Evolutionary conservation across 2,329 filamentous ascomycete genomes (phyloP), one percentile per base, ranked within the genome.

Genomic region (Pestalotiopsis sp.): DNA sequence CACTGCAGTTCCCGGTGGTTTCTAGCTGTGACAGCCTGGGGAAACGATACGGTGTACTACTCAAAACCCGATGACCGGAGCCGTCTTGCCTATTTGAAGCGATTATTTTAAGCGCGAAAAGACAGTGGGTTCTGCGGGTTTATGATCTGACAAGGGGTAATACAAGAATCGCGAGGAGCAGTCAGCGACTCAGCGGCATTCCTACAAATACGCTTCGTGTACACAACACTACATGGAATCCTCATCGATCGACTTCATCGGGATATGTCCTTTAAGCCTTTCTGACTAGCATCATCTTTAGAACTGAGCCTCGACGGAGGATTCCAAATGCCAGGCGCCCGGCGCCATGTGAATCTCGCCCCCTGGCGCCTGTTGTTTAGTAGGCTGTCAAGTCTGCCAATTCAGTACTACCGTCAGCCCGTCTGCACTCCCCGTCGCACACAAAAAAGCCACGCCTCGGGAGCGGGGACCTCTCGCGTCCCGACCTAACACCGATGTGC

Each of bases 391-490:
- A 49, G 13, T 49, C 41, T 49, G 41, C 41, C n/a, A 49, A 14
- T 52, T n/a, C 45, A n/a, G 45, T 20, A 45, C 45, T 52, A 52
- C 17, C 14, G 7, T n/a, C 14, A 17, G 45, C 20, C 27, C 38
- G 36, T 23, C 17, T 45, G 17, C 36, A 36, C 62, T 9, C 17
- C 39, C 11, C 11, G 11, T 64, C 6, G 31, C 31, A 36, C 31
- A 36, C 31, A 36, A 36, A 36, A 36, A 36, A 36, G 31, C 31
- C 31, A 36, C 31, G 31, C 31, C 7, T 36, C 60, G 31, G 60
- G 49, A 17, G 61, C 60, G 61, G 61, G 61, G 17, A 45, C 45
- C 7, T 68, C 66, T 68, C 66, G 61, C 61, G 66, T 17, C 25
- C 66, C 66, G 61, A 68, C 39, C 31, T 60, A 55, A 52, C 45